phyloP scores from a whole-genome alignment of 805 yeast species.

The Candida dajiaensis region DNA sequence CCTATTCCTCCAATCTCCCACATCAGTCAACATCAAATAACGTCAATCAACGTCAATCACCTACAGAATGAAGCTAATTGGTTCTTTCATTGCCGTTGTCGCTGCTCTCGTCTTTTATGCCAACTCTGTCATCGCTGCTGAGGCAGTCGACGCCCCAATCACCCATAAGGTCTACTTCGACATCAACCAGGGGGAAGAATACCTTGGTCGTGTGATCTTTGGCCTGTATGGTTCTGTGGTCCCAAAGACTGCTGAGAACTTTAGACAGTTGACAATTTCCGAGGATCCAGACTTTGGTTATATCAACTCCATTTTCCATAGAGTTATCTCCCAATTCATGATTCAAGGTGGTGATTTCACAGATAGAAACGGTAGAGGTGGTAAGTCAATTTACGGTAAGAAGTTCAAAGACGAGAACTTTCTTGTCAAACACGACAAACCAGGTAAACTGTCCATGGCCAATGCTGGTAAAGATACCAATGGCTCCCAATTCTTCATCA shows the following conservation, averaged over 20 bases:
- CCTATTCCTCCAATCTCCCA: neutral
- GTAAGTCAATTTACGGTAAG: constrained; percentile 77
- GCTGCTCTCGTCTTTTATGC: constrained; percentile 11
- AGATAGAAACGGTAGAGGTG: constrained; percentile 87
- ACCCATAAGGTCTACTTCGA: constrained; percentile 86
- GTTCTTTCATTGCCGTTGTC: constrained; percentile 8
- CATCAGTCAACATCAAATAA: neutral
- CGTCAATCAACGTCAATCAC: neutral
- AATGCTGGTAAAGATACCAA: constrained; percentile 91
- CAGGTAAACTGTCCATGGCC: constrained; percentile 88
- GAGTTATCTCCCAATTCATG: constrained; percentile 84
- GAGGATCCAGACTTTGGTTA: constrained; percentile 64
- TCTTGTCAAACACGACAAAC: constrained; percentile 63
- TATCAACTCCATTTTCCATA: constrained; percentile 60
- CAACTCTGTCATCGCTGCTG: constrained; percentile 11
- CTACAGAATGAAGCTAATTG: constrained; percentile 11
- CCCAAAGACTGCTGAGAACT: constrained; percentile 87
- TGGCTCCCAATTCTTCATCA: constrained; percentile 86
- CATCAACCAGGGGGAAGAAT: constrained; percentile 69
- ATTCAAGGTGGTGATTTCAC: constrained; percentile 93
- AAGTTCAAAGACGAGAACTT: constrained; percentile 61
- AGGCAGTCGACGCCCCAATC: constrained; percentile 31
- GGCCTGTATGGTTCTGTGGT: constrained; percentile 85
- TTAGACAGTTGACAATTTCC: constrained; percentile 72
- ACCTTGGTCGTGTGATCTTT: constrained; percentile 75